Percentiles rank a stretch among this genome's conserved stretches.
Conservation (phyloP, 108 stramenopile species). For the Nitzschia sp. region DNA sequence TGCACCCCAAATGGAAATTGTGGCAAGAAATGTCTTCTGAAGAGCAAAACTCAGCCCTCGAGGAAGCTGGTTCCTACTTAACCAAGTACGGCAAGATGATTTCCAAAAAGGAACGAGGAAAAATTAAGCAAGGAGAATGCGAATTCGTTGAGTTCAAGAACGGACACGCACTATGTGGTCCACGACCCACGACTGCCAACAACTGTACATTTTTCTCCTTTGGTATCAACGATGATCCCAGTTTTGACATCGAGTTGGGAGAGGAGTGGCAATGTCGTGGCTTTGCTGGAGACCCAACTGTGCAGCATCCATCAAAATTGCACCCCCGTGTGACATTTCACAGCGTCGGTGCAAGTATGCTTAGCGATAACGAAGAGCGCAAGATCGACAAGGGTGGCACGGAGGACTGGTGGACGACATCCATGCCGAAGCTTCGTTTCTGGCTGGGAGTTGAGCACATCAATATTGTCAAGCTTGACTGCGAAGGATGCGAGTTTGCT, state of each 20-base stretch:
- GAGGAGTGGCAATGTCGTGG: conserved; percentile 59
- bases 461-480: conserved; percentile 52
- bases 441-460: conserved; percentile 45
- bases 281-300: conserved; percentile 69
- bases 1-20: conserved; percentile 45
- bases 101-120: not conserved
- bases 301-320: conserved; percentile 55
- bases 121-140: conserved; percentile 18
- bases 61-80: conserved; percentile 20
- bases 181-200: conserved; percentile 22
- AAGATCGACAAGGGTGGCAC: conserved; percentile 35
- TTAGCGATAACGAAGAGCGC: conserved; percentile 57
- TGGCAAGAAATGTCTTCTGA: conserved; percentile 50
- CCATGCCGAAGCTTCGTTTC: conserved; percentile 42
- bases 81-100: conserved; percentile 48
- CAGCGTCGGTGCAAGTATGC: conserved; percentile 51
- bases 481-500: conserved; percentile 67
- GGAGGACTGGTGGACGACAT: conserved; percentile 53
- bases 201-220: conserved; percentile 55
- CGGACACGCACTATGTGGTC: conserved; percentile 54
- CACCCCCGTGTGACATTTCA: conserved; percentile 63
- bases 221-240: conserved; percentile 64
- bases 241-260: conserved; percentile 49
- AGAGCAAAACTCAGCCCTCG: conserved; percentile 43
- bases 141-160: conserved; percentile 16